Base-by-base conservation (phyloP, 768 basidiomycete genomes). In the Leccinum aurantiacum region DNA sequence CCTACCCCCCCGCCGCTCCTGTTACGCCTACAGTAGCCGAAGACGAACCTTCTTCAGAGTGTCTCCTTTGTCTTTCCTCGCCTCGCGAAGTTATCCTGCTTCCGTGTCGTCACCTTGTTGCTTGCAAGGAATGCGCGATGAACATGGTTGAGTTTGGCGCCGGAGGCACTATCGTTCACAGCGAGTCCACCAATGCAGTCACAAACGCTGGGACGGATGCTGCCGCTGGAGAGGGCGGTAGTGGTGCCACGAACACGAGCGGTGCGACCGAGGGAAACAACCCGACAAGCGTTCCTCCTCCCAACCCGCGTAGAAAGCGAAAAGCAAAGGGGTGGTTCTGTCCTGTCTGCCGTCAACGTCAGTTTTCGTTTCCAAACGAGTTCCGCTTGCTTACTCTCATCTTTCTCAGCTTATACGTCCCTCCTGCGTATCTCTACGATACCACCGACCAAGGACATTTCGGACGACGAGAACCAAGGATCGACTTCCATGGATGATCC, bases 121-220 rank as follows among this genome's bases (percentile, higher is more conserved):
- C 95, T 5, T 98, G 95, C 78, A 88, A 91, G 68, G 95, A 96
- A 50, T 98, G 95, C 69, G 95, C 95, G 1, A 75, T 97, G 55
- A 96, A 96, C 70, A 98, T 98, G 95, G 89, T 98, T 53, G 95
- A 98, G 73, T 98, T 94, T 71, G 95, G 95, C 29, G 95, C 95
- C 0, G 95, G 95, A 3, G 95, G 95, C 3, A 87, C 81, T 52
- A 90, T 96, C 53, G 82, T 81, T n/a, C 87, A 91, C 54, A 67
- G 76, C 3, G 78, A 80, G 7, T 80, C 80, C 13, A 65, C 63
- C 31, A 69, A 62, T 0, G 76, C 74, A 1, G 67, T 72, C 3
- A 67, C 70, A 6, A 69, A 71, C 27, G 61, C 71, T 24, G 67
- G 69, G 60, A 63, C 49, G 62, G 60, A 62, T 38, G 41, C 24